Conservation (phyloP, 108 stramenopile genomes). For the Parietichytrium sp. region DNA sequence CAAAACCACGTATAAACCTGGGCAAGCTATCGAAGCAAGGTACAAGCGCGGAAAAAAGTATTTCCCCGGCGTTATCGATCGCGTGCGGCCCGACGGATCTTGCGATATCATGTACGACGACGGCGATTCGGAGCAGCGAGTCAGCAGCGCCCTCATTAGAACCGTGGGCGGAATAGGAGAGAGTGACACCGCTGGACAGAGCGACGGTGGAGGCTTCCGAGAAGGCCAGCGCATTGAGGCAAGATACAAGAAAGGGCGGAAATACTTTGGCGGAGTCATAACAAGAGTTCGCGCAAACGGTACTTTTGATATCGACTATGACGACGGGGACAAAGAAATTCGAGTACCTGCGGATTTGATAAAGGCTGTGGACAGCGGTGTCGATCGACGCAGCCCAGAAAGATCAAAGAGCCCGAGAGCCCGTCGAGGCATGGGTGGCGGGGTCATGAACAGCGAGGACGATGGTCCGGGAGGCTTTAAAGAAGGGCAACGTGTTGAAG, state of each 20-base stretch:
- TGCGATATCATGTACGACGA: conserved; percentile 50
- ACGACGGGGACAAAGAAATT: background rate
- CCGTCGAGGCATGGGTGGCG: too few species aligned
- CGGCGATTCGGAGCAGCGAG: conserved; percentile 46
- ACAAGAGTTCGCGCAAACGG: background rate
- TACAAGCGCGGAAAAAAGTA: conserved; percentile 14
- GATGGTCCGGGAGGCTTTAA: background rate
- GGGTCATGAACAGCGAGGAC: background rate
- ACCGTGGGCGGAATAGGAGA: background rate
- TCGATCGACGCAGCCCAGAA: too few species aligned
- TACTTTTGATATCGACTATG: background rate
- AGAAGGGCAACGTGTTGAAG: conserved; percentile 18
- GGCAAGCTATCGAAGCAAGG: conserved; percentile 36
- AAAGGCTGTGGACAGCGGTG: background rate
- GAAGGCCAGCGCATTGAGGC: conserved; percentile 55
- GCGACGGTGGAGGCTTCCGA: conserved; percentile 42
- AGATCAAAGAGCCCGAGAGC: too few species aligned
- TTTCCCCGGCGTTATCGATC: conserved; percentile 38
- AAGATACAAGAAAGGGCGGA: conserved; percentile 27
- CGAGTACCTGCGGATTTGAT: background rate
- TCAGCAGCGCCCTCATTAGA: conserved; percentile 37
- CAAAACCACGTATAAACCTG: background rate
- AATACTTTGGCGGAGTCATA: too few species aligned
- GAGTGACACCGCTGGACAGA: conserved; percentile 13
- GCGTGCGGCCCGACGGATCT: conserved; percentile 48